phyloP scores from a whole-genome alignment of 257 asterid species.

The Nyctanthes arbortristis region DNA sequence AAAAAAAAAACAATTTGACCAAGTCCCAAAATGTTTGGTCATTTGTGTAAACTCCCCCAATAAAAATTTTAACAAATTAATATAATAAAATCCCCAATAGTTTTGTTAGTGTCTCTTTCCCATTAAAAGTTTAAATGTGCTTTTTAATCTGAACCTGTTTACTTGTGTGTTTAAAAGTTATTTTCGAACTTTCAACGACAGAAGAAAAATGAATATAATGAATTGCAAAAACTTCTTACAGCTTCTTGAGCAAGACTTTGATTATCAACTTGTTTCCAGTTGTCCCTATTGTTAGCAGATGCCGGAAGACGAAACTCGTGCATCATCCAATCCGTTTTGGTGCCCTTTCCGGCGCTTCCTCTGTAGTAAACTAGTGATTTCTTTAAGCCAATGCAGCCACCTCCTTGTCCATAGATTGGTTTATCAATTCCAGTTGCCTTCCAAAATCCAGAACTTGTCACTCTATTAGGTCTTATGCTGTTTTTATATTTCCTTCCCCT shows the following conservation, averaged over 20 bases:
- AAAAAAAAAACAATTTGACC: no score
- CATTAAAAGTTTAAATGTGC: no score
- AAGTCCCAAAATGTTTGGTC: no score
- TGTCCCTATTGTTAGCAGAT: conserved; percentile 25
- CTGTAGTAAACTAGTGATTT: conserved; percentile 31
- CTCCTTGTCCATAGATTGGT: conserved; percentile 10
- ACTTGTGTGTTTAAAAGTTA: not conserved
- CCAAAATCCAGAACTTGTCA: conserved; percentile 32
- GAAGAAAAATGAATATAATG: not conserved
- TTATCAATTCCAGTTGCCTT: conserved; percentile 31
- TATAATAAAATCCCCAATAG: no score
- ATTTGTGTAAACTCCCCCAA: no score
- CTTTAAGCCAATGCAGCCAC: conserved; percentile 28
- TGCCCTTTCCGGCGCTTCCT: conserved; percentile 37
- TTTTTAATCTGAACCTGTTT: no score
- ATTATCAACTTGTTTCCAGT: conserved; percentile 22
- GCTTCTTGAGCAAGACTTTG: conserved; percentile 45
- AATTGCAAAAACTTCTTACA: conserved; percentile 28
- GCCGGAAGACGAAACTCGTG: conserved; percentile 38
- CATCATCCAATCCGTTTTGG: conserved; percentile 43
- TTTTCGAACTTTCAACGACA: no score
- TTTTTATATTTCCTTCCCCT: conserved; percentile 26
- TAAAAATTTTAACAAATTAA: no score
- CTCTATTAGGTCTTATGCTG: conserved; percentile 28
- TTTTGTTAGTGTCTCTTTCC: no score